phyloP scores from a whole-genome alignment of 129 eudicot species.

The Oenanthe sinensis region DNA sequence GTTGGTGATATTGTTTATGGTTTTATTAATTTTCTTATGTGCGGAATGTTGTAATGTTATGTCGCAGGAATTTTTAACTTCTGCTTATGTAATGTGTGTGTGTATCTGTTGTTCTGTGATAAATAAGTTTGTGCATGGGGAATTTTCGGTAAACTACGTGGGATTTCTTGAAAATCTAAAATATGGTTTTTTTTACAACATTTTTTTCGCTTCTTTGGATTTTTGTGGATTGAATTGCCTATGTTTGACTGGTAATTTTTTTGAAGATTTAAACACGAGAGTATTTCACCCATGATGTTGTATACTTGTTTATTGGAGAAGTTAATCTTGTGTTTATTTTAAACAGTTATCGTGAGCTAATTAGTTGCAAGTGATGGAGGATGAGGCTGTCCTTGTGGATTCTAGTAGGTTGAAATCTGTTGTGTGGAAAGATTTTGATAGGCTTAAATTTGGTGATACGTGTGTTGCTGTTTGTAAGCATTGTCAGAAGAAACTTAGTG shows the following conservation, averaged over 20 bases:
- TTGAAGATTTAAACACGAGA: too few relatives aligned
- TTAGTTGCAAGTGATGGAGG: constrained; percentile 43
- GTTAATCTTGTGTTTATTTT: not conserved
- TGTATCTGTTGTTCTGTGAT: not conserved
- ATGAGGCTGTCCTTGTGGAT: constrained; percentile 56
- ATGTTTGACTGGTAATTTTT: not conserved
- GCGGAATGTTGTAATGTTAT: too few relatives aligned
- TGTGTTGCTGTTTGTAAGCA: constrained; percentile 86
- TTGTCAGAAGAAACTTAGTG: constrained; percentile 87
- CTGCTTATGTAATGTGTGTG: too few relatives aligned
- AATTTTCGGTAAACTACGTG: not conserved
- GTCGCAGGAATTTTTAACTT: not conserved
- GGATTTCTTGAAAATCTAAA: too few relatives aligned
- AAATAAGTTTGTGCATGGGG: not conserved
- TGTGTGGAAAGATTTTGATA: constrained; percentile 96
- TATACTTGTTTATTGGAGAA: not conserved
- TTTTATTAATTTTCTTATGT: too few relatives aligned
- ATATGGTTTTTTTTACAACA: not conserved
- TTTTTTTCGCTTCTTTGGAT: too few relatives aligned
- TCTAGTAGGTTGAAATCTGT: constrained; percentile 84
- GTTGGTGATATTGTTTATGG: too few relatives aligned
- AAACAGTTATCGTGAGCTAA: not conserved
- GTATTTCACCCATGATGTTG: not conserved
- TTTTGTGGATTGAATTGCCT: not conserved
- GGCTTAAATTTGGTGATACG: constrained; percentile 64